These are phyloP conservation scores for Mortierella sp. DNA, from an alignment of 371 early-diverging fungal genomes.

Conservation along the genomic window DNA sequence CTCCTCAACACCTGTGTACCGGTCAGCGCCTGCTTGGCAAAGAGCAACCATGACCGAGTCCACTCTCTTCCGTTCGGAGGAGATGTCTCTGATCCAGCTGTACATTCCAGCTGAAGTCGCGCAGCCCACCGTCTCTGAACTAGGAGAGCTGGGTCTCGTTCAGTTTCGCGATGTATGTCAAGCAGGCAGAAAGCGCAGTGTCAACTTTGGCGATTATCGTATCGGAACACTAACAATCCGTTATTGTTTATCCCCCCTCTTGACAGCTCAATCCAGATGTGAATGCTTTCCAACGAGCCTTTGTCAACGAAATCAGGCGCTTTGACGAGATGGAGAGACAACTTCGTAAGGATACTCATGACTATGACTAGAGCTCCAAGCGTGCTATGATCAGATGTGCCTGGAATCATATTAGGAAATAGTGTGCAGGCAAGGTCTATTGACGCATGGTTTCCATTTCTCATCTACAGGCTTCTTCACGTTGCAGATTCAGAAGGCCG, in stretches of 20 bases:
- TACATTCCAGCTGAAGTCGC: slow-evolving; percentile 97
- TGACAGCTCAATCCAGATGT: slow-evolving; percentile 89
- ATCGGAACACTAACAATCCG: too few species aligned
- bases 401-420: too few species aligned
- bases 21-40: too few species aligned
- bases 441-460: too few species aligned
- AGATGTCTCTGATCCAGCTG: slow-evolving; percentile 96
- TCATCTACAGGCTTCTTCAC: slow-evolving; percentile 76
- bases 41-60: slow-evolving; percentile 58
- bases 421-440: too few species aligned
- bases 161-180: slow-evolving; percentile 93
- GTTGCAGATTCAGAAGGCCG: slow-evolving; percentile 84
- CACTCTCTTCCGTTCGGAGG: slow-evolving; percentile 94
- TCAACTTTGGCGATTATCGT: too few species aligned
- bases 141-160: slow-evolving; percentile 94
- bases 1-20: too few species aligned
- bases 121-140: slow-evolving; percentile 91
- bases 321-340: slow-evolving; percentile 95
- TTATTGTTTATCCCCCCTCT: too few species aligned
- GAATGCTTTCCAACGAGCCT: slow-evolving; percentile 96
- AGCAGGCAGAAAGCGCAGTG: too few species aligned
- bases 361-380: background rate
- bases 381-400: background rate
- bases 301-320: slow-evolving; percentile 90
- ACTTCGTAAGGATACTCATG: slow-evolving; percentile 73